Evolutionary conservation across 108 stramenopile species (phyloP).

Genomic region (Mediolabrus comicus): DNA sequence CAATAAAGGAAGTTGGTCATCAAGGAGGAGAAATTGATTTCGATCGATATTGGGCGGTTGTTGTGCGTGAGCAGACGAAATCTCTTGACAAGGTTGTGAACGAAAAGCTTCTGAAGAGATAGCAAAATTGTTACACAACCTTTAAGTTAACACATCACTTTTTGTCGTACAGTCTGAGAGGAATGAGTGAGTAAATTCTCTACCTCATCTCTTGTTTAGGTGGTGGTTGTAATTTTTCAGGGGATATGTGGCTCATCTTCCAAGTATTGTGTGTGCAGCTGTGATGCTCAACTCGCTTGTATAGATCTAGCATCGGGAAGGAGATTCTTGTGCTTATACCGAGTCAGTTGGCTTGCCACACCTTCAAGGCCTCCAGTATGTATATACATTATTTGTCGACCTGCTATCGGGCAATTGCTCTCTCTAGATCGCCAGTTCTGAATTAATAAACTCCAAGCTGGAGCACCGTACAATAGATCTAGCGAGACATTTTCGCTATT

Average conservation of each 20-base stretch:
- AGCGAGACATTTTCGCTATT: slow-evolving; percentile 61
- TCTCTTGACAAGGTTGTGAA: slow-evolving; percentile 46
- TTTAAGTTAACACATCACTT: too few species aligned
- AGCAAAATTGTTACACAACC: too few species aligned
- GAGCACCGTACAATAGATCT: slow-evolving; percentile 83
- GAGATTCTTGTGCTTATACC: slow-evolving; percentile 86
- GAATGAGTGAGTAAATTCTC: too few species aligned
- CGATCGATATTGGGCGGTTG: slow-evolving; percentile 61
- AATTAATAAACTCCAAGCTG: slow-evolving; percentile 69
- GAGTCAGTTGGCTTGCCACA: slow-evolving; percentile 77
- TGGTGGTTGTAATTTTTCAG: too few species aligned
- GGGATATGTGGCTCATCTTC: too few species aligned
- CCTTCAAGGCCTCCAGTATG: slow-evolving; percentile 94
- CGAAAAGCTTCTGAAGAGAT: slow-evolving; percentile 31
- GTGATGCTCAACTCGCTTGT: slow-evolving; percentile 6
- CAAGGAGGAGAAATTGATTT: slow-evolving; percentile 82
- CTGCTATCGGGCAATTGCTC: slow-evolving; percentile 46
- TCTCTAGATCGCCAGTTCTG: slow-evolving; percentile 61
- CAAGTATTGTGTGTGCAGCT: neutral
- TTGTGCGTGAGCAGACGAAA: slow-evolving; percentile 56
- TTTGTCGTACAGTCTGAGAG: too few species aligned
- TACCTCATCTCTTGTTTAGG: too few species aligned
- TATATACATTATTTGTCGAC: slow-evolving; percentile 82
- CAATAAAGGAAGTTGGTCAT: slow-evolving; percentile 69
- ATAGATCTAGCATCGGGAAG: slow-evolving; percentile 40